These are phyloP conservation scores for Coniochaeta prunicola DNA, from an alignment of 2,329 filamentous ascomycete species.

Conservation along the genomic window DNA sequence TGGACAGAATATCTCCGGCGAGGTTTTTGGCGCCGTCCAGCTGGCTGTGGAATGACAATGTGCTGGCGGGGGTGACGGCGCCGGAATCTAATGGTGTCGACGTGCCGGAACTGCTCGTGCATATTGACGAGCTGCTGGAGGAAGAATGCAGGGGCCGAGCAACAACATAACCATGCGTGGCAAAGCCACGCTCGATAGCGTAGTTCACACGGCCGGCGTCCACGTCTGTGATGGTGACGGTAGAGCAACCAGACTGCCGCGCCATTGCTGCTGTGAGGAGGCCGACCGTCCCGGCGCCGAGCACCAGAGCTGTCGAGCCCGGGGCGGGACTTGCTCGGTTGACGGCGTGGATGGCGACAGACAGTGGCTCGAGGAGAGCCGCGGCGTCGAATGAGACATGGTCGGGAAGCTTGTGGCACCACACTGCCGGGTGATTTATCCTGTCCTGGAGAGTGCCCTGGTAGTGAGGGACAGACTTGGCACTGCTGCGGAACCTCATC, in stretches of 20 bases:
- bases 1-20: constrained; percentile 40
- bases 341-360: constrained; percentile 54
- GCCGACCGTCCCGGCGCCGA: constrained; percentile 59
- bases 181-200: constrained; percentile 50
- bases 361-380: constrained; percentile 54
- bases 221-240: constrained; percentile 54
- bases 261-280: constrained; percentile 57
- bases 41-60: constrained; percentile 37
- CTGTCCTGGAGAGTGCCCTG: constrained; percentile 56
- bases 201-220: constrained; percentile 53
- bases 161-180: constrained; percentile 51
- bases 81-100: constrained; percentile 37
- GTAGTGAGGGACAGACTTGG: constrained; percentile 56
- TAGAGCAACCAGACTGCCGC: constrained; percentile 49
- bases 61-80: constrained; percentile 35
- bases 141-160: constrained; percentile 33
- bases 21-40: constrained; percentile 43
- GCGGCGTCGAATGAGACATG: constrained; percentile 51
- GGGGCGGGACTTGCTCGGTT: constrained; percentile 45
- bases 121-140: constrained; percentile 32
- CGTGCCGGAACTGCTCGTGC: constrained; percentile 36
- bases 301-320: constrained; percentile 51
- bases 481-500: constrained; percentile 55
- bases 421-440: constrained; percentile 54
- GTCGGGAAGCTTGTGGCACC: constrained; percentile 57